These are phyloP conservation scores for Marsdenia floribunda DNA, from an alignment of 257 asterid species.

Conservation along the genomic window DNA sequence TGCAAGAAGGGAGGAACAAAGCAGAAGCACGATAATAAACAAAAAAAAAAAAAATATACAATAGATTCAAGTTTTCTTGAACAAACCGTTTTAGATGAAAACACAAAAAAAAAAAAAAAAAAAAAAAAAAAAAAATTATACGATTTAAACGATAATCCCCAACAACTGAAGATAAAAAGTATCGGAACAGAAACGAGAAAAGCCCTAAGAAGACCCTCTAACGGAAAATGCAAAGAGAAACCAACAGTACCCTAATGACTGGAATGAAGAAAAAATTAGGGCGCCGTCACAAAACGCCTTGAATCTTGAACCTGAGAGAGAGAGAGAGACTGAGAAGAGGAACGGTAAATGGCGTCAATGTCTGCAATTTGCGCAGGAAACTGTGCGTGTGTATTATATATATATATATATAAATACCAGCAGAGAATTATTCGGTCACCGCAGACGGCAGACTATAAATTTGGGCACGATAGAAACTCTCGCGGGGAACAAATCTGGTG, in stretches of 20 bases:
- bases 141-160: not conserved
- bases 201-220: not conserved
- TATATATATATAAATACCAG: not conserved
- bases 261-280: not conserved
- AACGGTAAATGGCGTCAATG: not conserved
- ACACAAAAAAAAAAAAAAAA: not conserved
- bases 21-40: not conserved
- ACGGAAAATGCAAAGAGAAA: not conserved
- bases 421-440: not conserved
- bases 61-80: not conserved
- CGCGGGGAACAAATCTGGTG: not conserved
- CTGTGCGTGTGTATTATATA: not conserved
- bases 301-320: conserved; percentile 5
- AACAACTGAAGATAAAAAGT: not conserved
- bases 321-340: not conserved
- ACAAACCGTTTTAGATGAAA: not conserved
- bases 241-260: conserved; percentile 13
- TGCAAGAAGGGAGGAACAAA: not conserved
- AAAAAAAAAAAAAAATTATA: not conserved
- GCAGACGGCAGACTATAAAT: not conserved
- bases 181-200: not conserved
- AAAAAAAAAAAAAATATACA: not conserved
- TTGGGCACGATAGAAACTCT: not conserved
- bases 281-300: not conserved
- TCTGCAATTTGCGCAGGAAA: conserved; percentile 13